A percentile compares a stretch with the other conserved stretches of the same genome.
These are phyloP conservation scores for Sugiyamaella lignohabitans DNA, from an alignment of 805 yeast genomes.

Conservation along the genomic window DNA sequence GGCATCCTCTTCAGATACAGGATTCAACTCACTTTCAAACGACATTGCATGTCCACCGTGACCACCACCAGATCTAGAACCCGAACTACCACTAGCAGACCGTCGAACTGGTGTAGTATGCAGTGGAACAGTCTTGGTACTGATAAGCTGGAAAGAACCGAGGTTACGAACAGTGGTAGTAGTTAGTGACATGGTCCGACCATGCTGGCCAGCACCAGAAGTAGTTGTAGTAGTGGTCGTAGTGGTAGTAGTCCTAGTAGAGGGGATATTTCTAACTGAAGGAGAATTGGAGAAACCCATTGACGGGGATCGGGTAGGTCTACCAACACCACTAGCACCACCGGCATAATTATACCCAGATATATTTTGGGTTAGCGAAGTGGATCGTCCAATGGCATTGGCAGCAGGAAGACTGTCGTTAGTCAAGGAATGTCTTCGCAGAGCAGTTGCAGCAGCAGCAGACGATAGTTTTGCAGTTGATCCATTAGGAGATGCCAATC, in stretches of 20 bases:
- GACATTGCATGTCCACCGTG: conserved; percentile 22
- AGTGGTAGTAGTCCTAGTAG: conserved; percentile 14
- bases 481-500: background rate
- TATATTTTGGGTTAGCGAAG: conserved; percentile 17
- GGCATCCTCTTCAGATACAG: conserved; percentile 23
- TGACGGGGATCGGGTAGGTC: background rate
- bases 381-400: conserved; percentile 15
- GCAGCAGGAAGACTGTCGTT: conserved; percentile 11
- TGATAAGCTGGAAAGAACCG: conserved; percentile 33
- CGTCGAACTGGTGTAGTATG: conserved; percentile 3
- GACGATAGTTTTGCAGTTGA: conserved; percentile 18
- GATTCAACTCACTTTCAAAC: conserved; percentile 24
- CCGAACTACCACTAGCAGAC: conserved; percentile 5
- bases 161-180: conserved; percentile 33
- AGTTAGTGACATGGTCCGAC: conserved; percentile 33
- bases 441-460: conserved; percentile 34
- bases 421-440: conserved; percentile 27
- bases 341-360: background rate
- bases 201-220: conserved; percentile 26
- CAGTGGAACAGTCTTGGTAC: conserved; percentile 25
- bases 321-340: background rate
- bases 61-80: conserved; percentile 9
- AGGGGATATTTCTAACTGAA: background rate
- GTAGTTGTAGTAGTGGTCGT: conserved; percentile 25
- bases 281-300: background rate